Percentiles rank a stretch among this genome's conserved stretches.
Conservation (phyloP, 306 rosid species). For the Malus fusca region DNA sequence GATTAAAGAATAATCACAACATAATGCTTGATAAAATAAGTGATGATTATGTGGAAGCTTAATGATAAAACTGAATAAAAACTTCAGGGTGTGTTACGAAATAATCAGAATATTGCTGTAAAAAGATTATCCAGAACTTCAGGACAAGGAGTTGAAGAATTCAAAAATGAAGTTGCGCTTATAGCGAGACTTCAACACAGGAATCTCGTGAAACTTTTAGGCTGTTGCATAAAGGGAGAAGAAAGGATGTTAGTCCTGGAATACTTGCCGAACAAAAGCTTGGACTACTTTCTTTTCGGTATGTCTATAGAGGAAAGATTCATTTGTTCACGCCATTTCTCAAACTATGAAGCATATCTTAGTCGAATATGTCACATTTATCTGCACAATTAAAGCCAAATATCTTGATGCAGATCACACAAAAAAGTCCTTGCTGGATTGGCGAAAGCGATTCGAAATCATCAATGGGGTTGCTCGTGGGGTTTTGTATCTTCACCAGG, state of each 20-base stretch:
- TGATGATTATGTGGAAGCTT: neutral
- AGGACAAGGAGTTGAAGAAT: slow-evolving; percentile 49
- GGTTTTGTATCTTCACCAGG: no score
- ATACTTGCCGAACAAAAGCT: slow-evolving; percentile 50
- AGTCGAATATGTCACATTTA: neutral
- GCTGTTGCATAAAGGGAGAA: slow-evolving; percentile 38
- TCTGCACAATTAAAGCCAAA: neutral
- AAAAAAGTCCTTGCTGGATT: no score
- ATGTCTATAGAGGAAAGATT: neutral
- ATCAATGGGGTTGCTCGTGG: no score
- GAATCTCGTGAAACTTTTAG: slow-evolving; percentile 55
- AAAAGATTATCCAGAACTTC: slow-evolving; percentile 48
- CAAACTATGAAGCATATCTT: neutral
- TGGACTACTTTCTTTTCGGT: slow-evolving; percentile 48
- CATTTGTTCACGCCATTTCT: neutral
- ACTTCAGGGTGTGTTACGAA: slow-evolving; percentile 11
- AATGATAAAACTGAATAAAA: neutral
- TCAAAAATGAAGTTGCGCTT: slow-evolving; percentile 4
- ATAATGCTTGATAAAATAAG: no score
- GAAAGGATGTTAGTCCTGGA: slow-evolving; percentile 54
- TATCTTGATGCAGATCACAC: no score
- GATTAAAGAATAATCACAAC: no score
- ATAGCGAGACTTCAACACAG: slow-evolving; percentile 55
- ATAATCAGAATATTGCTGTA: slow-evolving; percentile 14
- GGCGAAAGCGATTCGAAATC: no score